phyloP scores from a whole-genome alignment of 495 filamentous ascomycete genomes.

The Penicillium steckii region DNA sequence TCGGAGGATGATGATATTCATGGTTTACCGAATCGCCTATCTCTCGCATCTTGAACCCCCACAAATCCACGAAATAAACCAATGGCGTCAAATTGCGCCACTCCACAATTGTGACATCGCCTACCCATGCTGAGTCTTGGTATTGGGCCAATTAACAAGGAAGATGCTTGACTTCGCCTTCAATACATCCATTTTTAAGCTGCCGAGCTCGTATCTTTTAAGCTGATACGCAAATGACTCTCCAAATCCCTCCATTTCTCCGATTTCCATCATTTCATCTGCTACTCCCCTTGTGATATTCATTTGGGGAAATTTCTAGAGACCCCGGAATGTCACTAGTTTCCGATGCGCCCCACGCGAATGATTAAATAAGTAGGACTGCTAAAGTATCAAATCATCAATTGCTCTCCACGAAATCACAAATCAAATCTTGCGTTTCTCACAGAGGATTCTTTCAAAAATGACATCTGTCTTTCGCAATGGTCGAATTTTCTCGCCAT shows the following conservation, averaged over 20 bases:
- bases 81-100: conserved; percentile 31
- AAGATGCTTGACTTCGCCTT: neutral
- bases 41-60: neutral
- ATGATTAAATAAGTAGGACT: conserved; percentile 11
- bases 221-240: neutral
- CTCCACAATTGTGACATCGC: conserved; percentile 1
- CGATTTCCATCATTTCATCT: neutral
- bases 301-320: conserved; percentile 16
- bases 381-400: neutral
- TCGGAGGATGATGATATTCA: neutral
- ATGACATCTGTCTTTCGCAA: conserved; percentile 47
- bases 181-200: neutral
- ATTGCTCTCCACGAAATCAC: neutral
- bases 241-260: neutral
- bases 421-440: too few species aligned
- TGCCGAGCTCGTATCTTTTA: neutral
- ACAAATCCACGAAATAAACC: conserved; percentile 8
- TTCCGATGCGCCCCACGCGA: conserved; percentile 9
- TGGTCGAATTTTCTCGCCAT: conserved; percentile 40
- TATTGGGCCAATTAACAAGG: neutral
- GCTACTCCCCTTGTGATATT: neutral
- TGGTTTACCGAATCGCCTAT: neutral
- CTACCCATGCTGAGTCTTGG: neutral
- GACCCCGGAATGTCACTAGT: neutral
- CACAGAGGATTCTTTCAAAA: neutral